Base-by-base conservation (phyloP, 345 rosid genomes). In the Populus tremula region DNA sequence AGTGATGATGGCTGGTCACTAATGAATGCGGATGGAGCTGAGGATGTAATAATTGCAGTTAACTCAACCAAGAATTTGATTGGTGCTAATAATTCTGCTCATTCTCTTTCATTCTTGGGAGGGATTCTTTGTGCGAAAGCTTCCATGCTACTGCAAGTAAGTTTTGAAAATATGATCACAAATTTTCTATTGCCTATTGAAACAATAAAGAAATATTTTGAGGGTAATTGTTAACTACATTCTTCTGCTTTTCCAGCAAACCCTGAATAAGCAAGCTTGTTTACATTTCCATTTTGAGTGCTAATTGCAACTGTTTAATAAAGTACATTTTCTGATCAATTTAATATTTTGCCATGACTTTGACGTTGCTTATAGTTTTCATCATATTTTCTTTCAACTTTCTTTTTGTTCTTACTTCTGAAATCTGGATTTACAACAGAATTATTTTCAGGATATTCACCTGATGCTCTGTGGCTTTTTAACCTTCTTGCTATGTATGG, bases 101-200 rank as follows among this genome's bases (percentile, higher is more conserved):
- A 84, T 82, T 82, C 98, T 35, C 82, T 92, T 45, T 78, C 97
- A 4, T 85, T 88, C 70, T 82, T 96, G 50, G 99, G 99, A 72
- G 99, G 99, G 4, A 89, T 94, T 59, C 92, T 96, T 29, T 96
- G 99, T 84, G 99, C 98, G n/a, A 96, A 94, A 83, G 98, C 98
- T 61, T 96, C 99, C n/a, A 94, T 96, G 99, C 90, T 94, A 47
- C 92, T 96, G 77, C 98, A 91, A 87, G 99, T 93, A 64, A 63
- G 78, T n/a, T 63, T 12, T 31, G 35, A 69, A 23, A 31, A 29
- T 65, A 1, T 18, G 21, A 17, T 31, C 16, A 33, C 20, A 20
- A 27, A 21, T 70, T n/a, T 61, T 31, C 8, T 75, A 2, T 45
- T 71, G 4, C 10, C 14, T 5, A 17, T 49, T 1, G 8, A 6